A percentile compares a stretch with the other conserved stretches of the same genome.
Conservation (phyloP, 148 eudicot genomes). For the Heliamphora exappendiculata region DNA sequence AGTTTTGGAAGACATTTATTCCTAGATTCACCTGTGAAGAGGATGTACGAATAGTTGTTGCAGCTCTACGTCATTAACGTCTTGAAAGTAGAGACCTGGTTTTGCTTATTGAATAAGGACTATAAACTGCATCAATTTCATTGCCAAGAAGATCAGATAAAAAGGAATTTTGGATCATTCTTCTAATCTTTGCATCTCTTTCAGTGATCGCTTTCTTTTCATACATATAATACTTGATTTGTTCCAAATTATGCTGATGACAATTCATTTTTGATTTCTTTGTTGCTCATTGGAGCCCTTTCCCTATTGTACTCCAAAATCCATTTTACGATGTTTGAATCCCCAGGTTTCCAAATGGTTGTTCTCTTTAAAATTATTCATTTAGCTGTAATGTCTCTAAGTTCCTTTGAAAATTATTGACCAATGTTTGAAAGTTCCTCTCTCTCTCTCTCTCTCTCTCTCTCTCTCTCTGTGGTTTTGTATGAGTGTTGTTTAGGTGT, state of each 20-base stretch:
- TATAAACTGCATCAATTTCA: not conserved
- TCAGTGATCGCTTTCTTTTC: not conserved
- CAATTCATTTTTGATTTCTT: not conserved
- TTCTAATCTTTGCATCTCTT: not conserved
- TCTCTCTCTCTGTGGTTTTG: not conserved
- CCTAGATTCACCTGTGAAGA: not conserved
- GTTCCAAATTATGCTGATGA: not conserved
- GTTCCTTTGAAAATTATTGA: not conserved
- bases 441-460: not conserved
- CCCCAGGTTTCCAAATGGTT: conserved; percentile 2
- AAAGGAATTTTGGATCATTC: not conserved
- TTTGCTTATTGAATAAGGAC: not conserved
- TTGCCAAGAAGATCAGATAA: not conserved
- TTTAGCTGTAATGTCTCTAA: not conserved
- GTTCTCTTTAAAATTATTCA: not conserved
- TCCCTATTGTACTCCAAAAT: not conserved
- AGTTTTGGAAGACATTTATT: not conserved
- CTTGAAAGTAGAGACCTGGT: not conserved
- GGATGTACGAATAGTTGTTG: not conserved
- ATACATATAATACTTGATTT: not conserved
- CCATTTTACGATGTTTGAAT: not conserved
- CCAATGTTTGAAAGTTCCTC: not conserved
- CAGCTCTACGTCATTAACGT: not conserved
- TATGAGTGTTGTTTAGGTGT: too few relatives aligned
- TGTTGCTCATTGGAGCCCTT: not conserved